Evolutionary conservation across 352 stramenopile species (phyloP).

Genomic region (Pythium vanterpoolii): DNA sequence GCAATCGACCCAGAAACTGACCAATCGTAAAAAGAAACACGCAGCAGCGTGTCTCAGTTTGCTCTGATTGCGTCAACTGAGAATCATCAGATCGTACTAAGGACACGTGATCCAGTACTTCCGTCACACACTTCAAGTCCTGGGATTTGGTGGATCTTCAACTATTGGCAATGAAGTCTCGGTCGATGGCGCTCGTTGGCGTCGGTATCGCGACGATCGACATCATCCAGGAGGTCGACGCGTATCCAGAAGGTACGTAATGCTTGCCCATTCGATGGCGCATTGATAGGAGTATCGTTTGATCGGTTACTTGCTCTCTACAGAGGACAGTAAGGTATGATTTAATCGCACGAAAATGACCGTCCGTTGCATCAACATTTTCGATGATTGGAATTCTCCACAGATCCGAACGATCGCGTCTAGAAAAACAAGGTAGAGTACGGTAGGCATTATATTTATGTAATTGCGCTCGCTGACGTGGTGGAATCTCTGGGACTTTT

Average conservation of each 20-base stretch:
- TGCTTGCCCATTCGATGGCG: neutral
- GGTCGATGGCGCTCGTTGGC: constrained; percentile 50
- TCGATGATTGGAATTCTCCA: neutral
- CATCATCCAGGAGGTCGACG: constrained; percentile 57
- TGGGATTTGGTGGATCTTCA: constrained; percentile 1
- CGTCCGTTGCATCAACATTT: neutral
- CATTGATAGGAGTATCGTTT: neutral
- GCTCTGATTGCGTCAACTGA: neutral
- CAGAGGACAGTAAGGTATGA: constrained; percentile 62
- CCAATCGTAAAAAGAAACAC: neutral
- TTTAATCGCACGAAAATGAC: neutral
- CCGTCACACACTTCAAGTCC: neutral
- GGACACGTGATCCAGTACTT: neutral
- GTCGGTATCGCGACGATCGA: constrained; percentile 76
- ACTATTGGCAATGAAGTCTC: neutral
- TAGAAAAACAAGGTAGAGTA: constrained; percentile 42
- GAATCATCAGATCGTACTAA: constrained; percentile 10
- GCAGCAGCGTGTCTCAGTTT: neutral
- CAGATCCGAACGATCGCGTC: constrained; percentile 48
- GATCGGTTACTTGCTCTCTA: neutral
- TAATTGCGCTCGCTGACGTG: neutral
- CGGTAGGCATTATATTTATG: neutral
- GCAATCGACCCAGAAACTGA: constrained; percentile 6
- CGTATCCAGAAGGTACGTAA: constrained; percentile 50
- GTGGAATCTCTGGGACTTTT: neutral